Percentiles rank a stretch among this genome's conserved stretches.
phyloP scores from a whole-genome alignment of 176 grass and related monocot species.

The Oryza meyeriana region DNA sequence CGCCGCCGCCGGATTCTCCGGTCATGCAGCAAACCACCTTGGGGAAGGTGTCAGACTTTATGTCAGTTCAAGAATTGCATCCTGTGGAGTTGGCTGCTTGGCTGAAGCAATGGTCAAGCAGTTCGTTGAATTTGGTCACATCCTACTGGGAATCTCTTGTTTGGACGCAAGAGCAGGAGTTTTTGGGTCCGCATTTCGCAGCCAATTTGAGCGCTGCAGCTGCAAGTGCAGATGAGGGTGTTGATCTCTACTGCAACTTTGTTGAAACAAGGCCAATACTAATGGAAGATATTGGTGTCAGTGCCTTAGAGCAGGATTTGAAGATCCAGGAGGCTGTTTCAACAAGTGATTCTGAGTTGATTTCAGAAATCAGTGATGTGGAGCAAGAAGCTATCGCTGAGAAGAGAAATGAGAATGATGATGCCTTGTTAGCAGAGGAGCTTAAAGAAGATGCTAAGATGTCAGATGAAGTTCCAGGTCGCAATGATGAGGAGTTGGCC shows the following conservation, averaged over 20 bases:
- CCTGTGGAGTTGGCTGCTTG: slow-evolving; percentile 51
- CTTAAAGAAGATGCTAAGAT: slow-evolving; percentile 29
- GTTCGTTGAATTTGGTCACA: slow-evolving; percentile 44
- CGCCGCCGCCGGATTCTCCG: slow-evolving; percentile 34
- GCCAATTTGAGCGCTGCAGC: slow-evolving; percentile 53
- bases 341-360: background rate
- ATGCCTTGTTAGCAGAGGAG: background rate
- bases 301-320: slow-evolving; percentile 4
- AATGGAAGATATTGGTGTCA: slow-evolving; percentile 11
- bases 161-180: slow-evolving; percentile 26
- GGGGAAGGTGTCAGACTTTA: slow-evolving; percentile 37
- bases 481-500: slow-evolving; percentile 13
- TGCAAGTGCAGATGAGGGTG: slow-evolving; percentile 33
- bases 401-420: background rate
- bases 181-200: slow-evolving; percentile 32
- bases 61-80: slow-evolving; percentile 51
- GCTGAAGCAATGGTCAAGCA: slow-evolving; percentile 57
- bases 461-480: slow-evolving; percentile 4
- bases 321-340: slow-evolving; percentile 22
- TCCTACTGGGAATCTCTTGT: slow-evolving; percentile 31
- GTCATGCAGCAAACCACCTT: slow-evolving; percentile 33
- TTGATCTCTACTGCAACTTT: slow-evolving; percentile 37
- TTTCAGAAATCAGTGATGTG: slow-evolving; percentile 13
- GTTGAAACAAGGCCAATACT: slow-evolving; percentile 14
- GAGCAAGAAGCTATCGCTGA: slow-evolving; percentile 11